These are phyloP conservation scores for Sanguinoderma infundibulare DNA, from an alignment of 1,284 basidiomycete genomes.

Conservation along the genomic window DNA sequence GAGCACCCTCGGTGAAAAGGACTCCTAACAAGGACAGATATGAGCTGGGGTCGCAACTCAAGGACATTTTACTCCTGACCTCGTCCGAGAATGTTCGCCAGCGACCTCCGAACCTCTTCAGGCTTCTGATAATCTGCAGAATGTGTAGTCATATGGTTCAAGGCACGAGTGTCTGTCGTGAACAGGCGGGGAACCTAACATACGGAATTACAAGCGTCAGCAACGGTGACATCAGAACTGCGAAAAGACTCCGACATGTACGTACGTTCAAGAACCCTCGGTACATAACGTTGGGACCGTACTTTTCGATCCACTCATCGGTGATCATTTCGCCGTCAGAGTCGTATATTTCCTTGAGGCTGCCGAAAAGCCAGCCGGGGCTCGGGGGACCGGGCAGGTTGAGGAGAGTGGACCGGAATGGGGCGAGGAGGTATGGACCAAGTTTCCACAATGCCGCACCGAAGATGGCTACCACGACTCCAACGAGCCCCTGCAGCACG, in stretches of 20 bases:
- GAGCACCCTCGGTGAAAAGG: background rate
- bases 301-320: slow-evolving; percentile 59
- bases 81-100: slow-evolving; percentile 38
- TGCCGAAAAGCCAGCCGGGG: slow-evolving; percentile 56
- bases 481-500: background rate
- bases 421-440: slow-evolving; percentile 12
- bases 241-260: too few species aligned
- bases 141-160: slow-evolving; percentile 43
- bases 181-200: background rate
- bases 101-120: slow-evolving; percentile 17
- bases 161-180: slow-evolving; percentile 37
- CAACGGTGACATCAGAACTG: too few species aligned
- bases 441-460: slow-evolving; percentile 8
- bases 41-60: slow-evolving; percentile 9
- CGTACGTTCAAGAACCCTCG: slow-evolving; percentile 49
- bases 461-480: background rate
- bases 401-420: slow-evolving; percentile 47
- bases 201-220: too few species aligned
- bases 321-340: slow-evolving; percentile 40
- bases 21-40: slow-evolving; percentile 28
- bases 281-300: slow-evolving; percentile 56
- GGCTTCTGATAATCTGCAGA: slow-evolving; percentile 40
- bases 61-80: background rate
- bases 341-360: slow-evolving; percentile 47
- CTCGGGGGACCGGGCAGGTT: slow-evolving; percentile 54